These are phyloP conservation scores for Sclerotiophoma versabilis DNA, from an alignment of 2,329 filamentous ascomycete species.

Conservation along the genomic window DNA sequence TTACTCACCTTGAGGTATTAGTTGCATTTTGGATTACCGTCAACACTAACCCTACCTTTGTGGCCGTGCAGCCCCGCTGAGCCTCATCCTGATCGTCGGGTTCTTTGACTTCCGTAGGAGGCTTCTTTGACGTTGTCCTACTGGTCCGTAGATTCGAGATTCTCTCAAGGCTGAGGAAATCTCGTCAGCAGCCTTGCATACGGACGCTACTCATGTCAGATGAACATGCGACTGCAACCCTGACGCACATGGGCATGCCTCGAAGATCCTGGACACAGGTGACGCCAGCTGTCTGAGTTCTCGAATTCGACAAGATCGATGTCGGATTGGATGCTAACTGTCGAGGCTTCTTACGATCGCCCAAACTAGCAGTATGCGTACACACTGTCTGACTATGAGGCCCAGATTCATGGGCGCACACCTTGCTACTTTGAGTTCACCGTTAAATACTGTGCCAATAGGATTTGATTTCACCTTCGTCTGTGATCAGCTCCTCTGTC, in stretches of 20 bases:
- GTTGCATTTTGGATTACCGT: background rate
- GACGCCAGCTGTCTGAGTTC: constrained; percentile 6
- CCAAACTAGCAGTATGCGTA: constrained; percentile 12
- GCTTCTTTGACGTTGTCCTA: background rate
- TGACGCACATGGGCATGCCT: constrained; percentile 2
- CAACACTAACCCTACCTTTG: background rate
- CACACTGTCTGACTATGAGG: background rate
- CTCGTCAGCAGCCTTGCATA: constrained; percentile 10
- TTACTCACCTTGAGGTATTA: background rate
- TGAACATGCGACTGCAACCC: background rate
- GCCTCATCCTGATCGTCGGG: constrained; percentile 10
- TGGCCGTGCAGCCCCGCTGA: constrained; percentile 3
- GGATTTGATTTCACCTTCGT: background rate
- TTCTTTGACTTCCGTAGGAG: background rate
- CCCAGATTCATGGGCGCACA: background rate
- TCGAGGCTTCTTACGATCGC: constrained; percentile 14
- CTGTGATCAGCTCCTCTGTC: background rate
- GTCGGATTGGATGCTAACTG: background rate
- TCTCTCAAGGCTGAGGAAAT: constrained; percentile 3
- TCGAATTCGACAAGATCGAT: background rate
- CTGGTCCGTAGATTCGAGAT: constrained; percentile 5
- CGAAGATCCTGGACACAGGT: background rate
- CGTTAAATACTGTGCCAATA: background rate
- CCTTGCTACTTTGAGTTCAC: background rate
- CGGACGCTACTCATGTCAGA: constrained; percentile 2